These are phyloP conservation scores for Trametes gibbosa DNA, from an alignment of 768 basidiomycete species.

Conservation along the genomic window DNA sequence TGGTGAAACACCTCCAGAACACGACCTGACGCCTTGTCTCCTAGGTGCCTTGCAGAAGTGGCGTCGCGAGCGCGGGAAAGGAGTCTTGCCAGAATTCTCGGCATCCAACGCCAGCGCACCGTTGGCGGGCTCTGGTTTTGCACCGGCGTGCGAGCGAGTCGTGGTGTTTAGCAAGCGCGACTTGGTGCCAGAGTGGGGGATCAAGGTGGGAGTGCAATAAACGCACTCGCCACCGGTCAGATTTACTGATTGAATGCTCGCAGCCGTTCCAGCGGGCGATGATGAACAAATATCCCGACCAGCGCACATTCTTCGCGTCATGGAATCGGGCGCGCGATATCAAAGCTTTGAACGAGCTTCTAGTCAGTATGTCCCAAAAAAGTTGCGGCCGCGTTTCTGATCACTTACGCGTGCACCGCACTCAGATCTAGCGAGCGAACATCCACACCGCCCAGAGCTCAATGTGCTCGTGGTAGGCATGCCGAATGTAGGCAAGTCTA, in stretches of 20 bases:
- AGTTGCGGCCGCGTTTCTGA: background rate
- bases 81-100: conserved; percentile 33
- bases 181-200: conserved; percentile 83
- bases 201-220: conserved; percentile 55
- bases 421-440: conserved; percentile 65
- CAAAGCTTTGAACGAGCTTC: conserved; percentile 56
- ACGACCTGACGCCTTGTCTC: background rate
- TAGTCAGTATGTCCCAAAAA: conserved; percentile 62
- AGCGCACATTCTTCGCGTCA: conserved; percentile 68
- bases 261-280: conserved; percentile 77
- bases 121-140: conserved; percentile 12
- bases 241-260: background rate
- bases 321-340: conserved; percentile 68
- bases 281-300: conserved; percentile 66
- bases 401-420: background rate
- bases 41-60: conserved; percentile 65
- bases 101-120: conserved; percentile 5
- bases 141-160: conserved; percentile 68
- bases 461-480: conserved; percentile 95
- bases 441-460: conserved; percentile 70
- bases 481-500: conserved; percentile 99
- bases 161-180: conserved; percentile 94
- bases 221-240: background rate
- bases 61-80: conserved; percentile 57
- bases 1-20: too few species aligned